These are phyloP conservation scores for Cryptosporidium bovis DNA, from an alignment of 169 alveolate species.

Conservation along the genomic window DNA sequence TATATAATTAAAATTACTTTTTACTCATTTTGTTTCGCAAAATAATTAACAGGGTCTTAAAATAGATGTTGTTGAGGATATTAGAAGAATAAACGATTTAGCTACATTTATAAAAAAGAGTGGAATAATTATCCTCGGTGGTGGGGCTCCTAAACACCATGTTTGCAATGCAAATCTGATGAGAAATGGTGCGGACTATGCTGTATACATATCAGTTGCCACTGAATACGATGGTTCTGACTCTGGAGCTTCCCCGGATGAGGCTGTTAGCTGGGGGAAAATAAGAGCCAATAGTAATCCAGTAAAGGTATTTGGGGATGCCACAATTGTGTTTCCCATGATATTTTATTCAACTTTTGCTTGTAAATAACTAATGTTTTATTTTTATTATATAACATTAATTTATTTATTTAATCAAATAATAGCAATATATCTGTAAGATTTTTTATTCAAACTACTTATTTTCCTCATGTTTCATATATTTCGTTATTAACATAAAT, in stretches of 20 bases:
- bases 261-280: conserved; percentile 99
- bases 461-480: too few species aligned
- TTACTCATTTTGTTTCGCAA: conserved; percentile 67
- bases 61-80: conserved; percentile 94
- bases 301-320: conserved; percentile 97
- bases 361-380: not conserved
- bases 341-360: conserved; percentile 66
- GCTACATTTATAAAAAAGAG: conserved; percentile 92
- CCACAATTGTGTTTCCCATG: conserved; percentile 94
- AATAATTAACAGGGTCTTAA: conserved; percentile 86
- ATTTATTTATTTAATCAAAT: too few species aligned
- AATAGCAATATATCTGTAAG: too few species aligned
- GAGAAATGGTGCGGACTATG: conserved; percentile 99
- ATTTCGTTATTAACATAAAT: too few species aligned
- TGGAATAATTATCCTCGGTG: conserved; percentile 98
- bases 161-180: conserved; percentile 98
- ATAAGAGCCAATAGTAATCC: conserved; percentile 93
- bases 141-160: conserved; percentile 99
- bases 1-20: not conserved
- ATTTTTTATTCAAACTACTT: too few species aligned
- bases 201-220: conserved; percentile 97
- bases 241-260: conserved; percentile 99
- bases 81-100: conserved; percentile 92
- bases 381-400: too few species aligned
- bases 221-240: conserved; percentile 98